A percentile compares a stretch with the other conserved stretches of the same genome.
Evolutionary conservation across 148 eudicot species (phyloP).

Genomic region (Pharnaceum exiguum): DNA sequence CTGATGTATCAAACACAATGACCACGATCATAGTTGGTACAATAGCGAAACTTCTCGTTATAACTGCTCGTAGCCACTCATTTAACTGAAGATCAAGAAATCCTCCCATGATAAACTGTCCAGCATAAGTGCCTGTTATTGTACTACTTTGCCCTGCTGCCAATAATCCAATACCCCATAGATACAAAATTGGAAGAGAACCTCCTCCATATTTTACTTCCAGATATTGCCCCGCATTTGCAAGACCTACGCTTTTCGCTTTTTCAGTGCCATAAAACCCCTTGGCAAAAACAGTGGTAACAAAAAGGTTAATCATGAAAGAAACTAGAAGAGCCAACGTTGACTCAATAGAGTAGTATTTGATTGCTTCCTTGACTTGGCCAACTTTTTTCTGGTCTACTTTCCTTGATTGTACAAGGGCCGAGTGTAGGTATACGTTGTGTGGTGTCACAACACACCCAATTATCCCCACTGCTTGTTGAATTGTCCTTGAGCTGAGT

Average conservation of each 20-base stretch:
- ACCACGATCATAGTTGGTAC: slow-evolving; percentile 76
- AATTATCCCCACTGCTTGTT: slow-evolving; percentile 88
- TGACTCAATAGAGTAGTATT: slow-evolving; percentile 77
- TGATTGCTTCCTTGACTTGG: slow-evolving; percentile 67
- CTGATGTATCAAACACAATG: slow-evolving; percentile 52
- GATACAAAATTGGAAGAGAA: slow-evolving; percentile 61
- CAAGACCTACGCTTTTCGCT: slow-evolving; percentile 64
- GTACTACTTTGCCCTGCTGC: slow-evolving; percentile 98
- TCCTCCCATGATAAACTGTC: slow-evolving; percentile 94
- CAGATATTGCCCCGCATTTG: slow-evolving; percentile 80
- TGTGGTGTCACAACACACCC: slow-evolving; percentile 95
- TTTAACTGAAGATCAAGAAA: slow-evolving; percentile 59
- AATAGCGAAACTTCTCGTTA: slow-evolving; percentile 83
- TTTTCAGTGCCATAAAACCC: slow-evolving; percentile 68
- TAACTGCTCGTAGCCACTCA: slow-evolving; percentile 72
- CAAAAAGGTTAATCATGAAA: slow-evolving; percentile 69
- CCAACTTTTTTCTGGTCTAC: slow-evolving; percentile 42
- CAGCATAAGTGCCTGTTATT: slow-evolving; percentile 89
- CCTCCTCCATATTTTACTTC: slow-evolving; percentile 88
- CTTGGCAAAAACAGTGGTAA: slow-evolving; percentile 79
- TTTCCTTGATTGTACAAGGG: slow-evolving; percentile 80
- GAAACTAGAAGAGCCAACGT: slow-evolving; percentile 64
- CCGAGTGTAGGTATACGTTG: slow-evolving; percentile 85
- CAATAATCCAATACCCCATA: slow-evolving; percentile 90
- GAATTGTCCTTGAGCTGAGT: slow-evolving; percentile 70